These are phyloP conservation scores for Rhynchospora pubera DNA, from an alignment of 176 grass and related monocot genomes.

Conservation along the genomic window DNA sequence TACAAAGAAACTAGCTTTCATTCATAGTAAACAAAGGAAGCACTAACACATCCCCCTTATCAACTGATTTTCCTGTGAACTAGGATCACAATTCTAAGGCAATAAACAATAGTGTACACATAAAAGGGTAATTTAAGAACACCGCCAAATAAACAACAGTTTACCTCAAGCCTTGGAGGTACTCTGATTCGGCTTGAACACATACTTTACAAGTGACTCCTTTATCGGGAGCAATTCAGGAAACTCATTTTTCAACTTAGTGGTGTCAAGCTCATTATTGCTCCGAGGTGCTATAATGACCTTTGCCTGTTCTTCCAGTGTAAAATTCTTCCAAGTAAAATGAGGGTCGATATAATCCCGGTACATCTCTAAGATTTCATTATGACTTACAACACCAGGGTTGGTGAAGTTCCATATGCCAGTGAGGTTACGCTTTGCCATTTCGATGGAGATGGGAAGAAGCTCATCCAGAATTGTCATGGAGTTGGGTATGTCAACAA, in stretches of 20 bases:
- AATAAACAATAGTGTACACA: slow-evolving; percentile 9
- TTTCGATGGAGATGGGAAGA: slow-evolving; percentile 77
- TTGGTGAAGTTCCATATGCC: slow-evolving; percentile 95
- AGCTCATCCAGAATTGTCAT: slow-evolving; percentile 86
- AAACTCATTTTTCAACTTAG: slow-evolving; percentile 58
- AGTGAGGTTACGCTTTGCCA: slow-evolving; percentile 76
- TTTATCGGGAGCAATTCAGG: slow-evolving; percentile 70
- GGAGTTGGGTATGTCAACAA: slow-evolving; percentile 75
- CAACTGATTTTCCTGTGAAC: no score
- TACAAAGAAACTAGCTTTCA: no score
- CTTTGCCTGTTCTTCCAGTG: slow-evolving; percentile 72
- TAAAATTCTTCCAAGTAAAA: slow-evolving; percentile 83
- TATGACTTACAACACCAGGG: slow-evolving; percentile 82
- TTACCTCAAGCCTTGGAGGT: slow-evolving; percentile 39
- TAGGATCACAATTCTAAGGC: no score
- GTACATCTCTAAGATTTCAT: slow-evolving; percentile 83
- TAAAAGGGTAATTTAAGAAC: slow-evolving; percentile 9
- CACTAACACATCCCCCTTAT: background rate
- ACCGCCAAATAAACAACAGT: slow-evolving; percentile 1
- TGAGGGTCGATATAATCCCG: slow-evolving; percentile 62
- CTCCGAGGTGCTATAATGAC: slow-evolving; percentile 80
- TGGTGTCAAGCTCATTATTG: slow-evolving; percentile 72
- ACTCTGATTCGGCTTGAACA: slow-evolving; percentile 65
- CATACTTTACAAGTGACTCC: slow-evolving; percentile 58
- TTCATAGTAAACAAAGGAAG: no score